These are phyloP conservation scores for Priceomyces melissophilus DNA, from an alignment of 805 yeast species.

Conservation along the genomic window DNA sequence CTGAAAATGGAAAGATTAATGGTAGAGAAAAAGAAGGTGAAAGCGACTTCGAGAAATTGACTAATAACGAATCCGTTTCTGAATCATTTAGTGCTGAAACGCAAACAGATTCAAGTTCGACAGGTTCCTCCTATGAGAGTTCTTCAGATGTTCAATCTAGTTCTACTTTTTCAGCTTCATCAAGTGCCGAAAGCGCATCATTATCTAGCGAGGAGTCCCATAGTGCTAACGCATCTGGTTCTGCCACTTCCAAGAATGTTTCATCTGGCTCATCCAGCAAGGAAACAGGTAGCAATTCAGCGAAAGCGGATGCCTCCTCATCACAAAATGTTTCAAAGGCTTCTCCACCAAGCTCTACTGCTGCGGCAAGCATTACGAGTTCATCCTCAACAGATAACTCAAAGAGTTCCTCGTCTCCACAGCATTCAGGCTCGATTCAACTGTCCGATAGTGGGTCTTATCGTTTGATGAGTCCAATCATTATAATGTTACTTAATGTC, in stretches of 20 bases:
- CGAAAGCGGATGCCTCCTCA: conserved; percentile 5
- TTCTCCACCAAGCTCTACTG: conserved; percentile 8
- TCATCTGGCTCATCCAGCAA: conserved; percentile 3
- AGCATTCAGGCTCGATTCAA: too few species aligned
- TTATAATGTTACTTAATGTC: not conserved
- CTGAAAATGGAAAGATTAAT: conserved; percentile 56
- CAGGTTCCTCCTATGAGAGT: conserved; percentile 10
- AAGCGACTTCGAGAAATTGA: conserved; percentile 27
- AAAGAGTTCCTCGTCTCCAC: not conserved
- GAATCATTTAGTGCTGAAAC: conserved; percentile 10
- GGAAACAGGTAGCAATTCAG: not conserved
- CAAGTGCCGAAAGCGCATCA: conserved; percentile 4
- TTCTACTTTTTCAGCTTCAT: conserved; percentile 3
- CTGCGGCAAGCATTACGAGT: conserved; percentile 9
- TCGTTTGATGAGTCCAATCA: not conserved
- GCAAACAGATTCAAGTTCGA: conserved; percentile 6
- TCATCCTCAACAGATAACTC: not conserved
- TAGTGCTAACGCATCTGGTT: conserved; percentile 3
- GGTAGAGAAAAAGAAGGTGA: conserved; percentile 54
- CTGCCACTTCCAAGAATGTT: conserved; percentile 5
- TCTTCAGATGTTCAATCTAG: conserved; percentile 7
- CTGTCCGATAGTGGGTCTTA: not conserved
- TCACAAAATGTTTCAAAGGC: not conserved
- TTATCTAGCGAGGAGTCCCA: conserved; percentile 4
- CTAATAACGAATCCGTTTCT: conserved; percentile 24